phyloP scores from a whole-genome alignment of 108 stramenopile species.

The Fragilariopsis cylindrus region DNA sequence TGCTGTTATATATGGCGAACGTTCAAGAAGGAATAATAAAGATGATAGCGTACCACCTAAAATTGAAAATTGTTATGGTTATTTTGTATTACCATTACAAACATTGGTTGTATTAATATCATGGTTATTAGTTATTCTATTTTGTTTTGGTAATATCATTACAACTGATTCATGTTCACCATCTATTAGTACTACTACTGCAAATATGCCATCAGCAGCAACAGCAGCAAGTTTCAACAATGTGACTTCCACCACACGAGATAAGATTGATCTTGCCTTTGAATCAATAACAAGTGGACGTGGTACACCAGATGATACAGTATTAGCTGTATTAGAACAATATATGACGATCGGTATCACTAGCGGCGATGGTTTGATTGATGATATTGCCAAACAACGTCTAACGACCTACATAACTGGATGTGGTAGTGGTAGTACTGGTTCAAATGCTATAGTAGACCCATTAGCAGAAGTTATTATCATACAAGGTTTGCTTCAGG shows the following conservation, averaged over 20 bases:
- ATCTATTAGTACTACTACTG: neutral
- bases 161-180: slow-evolving; percentile 15
- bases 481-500: neutral
- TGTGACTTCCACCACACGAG: too few relatives aligned
- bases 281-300: neutral
- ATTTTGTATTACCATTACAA: slow-evolving; percentile 5
- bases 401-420: slow-evolving; percentile 12
- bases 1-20: slow-evolving; percentile 5
- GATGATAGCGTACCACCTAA: neutral
- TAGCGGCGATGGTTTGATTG: neutral
- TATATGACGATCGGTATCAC: neutral
- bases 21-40: neutral
- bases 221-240: neutral
- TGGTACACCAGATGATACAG: slow-evolving; percentile 13
- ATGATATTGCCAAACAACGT: slow-evolving; percentile 1
- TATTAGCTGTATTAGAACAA: slow-evolving; percentile 6
- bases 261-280: too few relatives aligned
- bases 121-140: slow-evolving; percentile 6
- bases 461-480: slow-evolving; percentile 16
- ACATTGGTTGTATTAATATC: slow-evolving; percentile 2
- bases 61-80: slow-evolving; percentile 14
- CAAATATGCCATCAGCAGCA: too few relatives aligned
- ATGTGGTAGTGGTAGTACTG: neutral
- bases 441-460: neutral
- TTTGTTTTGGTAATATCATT: slow-evolving; percentile 11